Percentiles rank a stretch among this genome's conserved stretches.
Conservation (phyloP, 163 green algal species). For the Volvox carteri region DNA sequence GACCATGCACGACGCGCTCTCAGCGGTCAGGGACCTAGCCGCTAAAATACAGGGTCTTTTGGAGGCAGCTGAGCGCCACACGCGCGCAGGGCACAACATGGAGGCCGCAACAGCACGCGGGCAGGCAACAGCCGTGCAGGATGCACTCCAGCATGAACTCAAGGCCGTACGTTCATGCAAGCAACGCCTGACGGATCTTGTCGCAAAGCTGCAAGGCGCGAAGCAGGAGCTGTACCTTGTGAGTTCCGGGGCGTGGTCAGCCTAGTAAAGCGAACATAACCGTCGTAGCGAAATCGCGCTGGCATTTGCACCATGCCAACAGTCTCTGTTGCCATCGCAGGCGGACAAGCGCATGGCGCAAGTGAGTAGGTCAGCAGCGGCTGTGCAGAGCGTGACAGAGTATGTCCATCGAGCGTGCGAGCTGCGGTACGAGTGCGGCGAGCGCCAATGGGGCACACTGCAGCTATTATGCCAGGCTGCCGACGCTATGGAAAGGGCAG, state of each 20-base stretch:
- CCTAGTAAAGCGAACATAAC: too few relatives aligned
- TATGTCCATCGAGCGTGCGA: constrained; percentile 24
- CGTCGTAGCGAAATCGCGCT: too few relatives aligned
- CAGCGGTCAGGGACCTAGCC: not conserved
- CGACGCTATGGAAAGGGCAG: not conserved
- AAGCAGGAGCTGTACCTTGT: constrained; percentile 9
- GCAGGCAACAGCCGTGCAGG: constrained; percentile 35
- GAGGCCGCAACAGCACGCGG: constrained; percentile 27
- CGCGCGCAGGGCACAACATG: constrained; percentile 6
- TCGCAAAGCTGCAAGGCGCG: not conserved
- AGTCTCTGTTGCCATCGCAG: not conserved
- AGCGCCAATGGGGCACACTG: constrained; percentile 15
- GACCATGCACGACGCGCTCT: constrained; percentile 15
- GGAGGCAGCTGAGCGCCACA: constrained; percentile 28
- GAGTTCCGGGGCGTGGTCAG: not conserved
- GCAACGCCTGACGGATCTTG: constrained; percentile 17
- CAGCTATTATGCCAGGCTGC: not conserved
- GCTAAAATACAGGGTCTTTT: constrained; percentile 16
- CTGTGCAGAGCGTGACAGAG: constrained; percentile 27
- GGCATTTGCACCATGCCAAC: too few relatives aligned
- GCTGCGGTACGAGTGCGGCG: not conserved
- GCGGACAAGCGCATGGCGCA: constrained; percentile 12
- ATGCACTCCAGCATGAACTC: constrained; percentile 29
- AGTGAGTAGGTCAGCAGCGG: not conserved
- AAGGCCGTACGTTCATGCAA: not conserved